phyloP scores from a whole-genome alignment of 2,329 filamentous ascomycete species.

The Zymoseptoria tritici region DNA sequence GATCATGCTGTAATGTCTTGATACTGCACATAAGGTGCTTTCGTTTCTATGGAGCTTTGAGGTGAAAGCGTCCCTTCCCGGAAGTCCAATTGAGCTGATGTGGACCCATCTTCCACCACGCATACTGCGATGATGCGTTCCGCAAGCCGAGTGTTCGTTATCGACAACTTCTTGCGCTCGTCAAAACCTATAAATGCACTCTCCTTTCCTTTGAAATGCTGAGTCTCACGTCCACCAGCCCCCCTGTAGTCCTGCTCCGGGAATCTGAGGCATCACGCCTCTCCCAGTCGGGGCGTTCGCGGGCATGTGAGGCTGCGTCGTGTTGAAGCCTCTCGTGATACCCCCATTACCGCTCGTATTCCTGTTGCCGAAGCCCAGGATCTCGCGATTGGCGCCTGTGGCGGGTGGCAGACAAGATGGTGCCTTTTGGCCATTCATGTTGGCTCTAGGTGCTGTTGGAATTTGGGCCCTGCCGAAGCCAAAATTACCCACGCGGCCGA shows the following conservation, averaged over 20 bases:
- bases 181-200: background rate
- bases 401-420: background rate
- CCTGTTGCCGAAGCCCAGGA: background rate
- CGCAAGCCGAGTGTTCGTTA: background rate
- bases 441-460: background rate
- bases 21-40: background rate
- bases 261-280: background rate
- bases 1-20: background rate
- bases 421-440: background rate
- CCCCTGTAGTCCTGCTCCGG: background rate
- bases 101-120: background rate
- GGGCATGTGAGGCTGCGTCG: background rate
- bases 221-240: background rate
- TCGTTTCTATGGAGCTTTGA: background rate
- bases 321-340: background rate
- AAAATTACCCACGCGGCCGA: no score
- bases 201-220: background rate
- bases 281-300: background rate
- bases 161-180: background rate
- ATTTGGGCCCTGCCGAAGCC: background rate
- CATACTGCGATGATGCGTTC: background rate
- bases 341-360: background rate
- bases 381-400: background rate
- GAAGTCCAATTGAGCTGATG: background rate
- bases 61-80: background rate